Evolutionary conservation across 1,139 yeast species (phyloP).

Genomic region (Pichia sp.): DNA sequence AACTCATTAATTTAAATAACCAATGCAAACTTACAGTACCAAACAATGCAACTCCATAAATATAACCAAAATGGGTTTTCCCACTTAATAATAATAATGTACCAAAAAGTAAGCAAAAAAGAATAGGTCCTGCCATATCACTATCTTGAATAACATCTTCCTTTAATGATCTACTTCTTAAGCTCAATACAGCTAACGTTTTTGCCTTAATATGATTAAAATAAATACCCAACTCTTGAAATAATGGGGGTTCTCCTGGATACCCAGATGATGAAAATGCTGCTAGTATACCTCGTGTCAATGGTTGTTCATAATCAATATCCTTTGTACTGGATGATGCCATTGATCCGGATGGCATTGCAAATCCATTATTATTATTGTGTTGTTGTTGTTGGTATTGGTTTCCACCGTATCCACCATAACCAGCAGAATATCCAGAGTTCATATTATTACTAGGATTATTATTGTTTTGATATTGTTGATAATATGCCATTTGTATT

Average conservation of each 20-base stretch:
- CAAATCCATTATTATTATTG: neutral
- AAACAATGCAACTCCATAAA: slow-evolving; percentile 90
- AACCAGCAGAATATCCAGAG: slow-evolving; percentile 1
- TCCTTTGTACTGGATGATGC: slow-evolving; percentile 15
- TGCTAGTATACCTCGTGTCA: slow-evolving; percentile 75
- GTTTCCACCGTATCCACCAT: slow-evolving; percentile 2
- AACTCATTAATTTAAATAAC: slow-evolving; percentile 80
- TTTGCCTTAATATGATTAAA: slow-evolving; percentile 80
- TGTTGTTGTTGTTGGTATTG: neutral
- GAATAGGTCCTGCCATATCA: slow-evolving; percentile 91
- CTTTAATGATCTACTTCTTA: slow-evolving; percentile 28
- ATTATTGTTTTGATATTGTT: slow-evolving; percentile 18
- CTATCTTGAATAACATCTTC: slow-evolving; percentile 79
- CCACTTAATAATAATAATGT: slow-evolving; percentile 76
- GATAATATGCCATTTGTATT: slow-evolving; percentile 27
- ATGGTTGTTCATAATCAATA: slow-evolving; percentile 35
- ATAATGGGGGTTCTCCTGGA: slow-evolving; percentile 85
- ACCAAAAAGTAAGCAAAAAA: slow-evolving; percentile 88
- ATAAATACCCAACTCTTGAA: slow-evolving; percentile 91
- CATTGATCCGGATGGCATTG: slow-evolving; percentile 29
- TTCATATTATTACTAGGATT: neutral
- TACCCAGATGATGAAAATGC: slow-evolving; percentile 94
- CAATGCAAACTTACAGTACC: slow-evolving; percentile 84
- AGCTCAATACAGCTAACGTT: slow-evolving; percentile 71
- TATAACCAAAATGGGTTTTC: slow-evolving; percentile 92